phyloP scores from a whole-genome alignment of 2,329 filamentous ascomycete genomes.

The Trichoderma breve region DNA sequence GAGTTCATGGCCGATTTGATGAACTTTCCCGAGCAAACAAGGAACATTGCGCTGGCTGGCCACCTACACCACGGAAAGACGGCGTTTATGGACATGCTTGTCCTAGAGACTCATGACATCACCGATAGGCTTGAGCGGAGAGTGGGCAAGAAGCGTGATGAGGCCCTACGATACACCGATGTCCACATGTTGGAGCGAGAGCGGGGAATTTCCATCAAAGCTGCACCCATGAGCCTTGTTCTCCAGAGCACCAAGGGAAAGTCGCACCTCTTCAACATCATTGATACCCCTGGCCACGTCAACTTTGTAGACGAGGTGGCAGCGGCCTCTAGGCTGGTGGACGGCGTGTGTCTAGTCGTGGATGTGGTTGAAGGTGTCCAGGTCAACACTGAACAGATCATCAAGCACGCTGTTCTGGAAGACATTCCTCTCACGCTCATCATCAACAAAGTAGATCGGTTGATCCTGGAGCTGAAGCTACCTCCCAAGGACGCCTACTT shows the following conservation, averaged over 20 bases:
- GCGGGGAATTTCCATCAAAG: constrained; percentile 86
- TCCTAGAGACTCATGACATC: constrained; percentile 91
- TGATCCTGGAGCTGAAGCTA: constrained; percentile 91
- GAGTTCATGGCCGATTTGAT: constrained; percentile 94
- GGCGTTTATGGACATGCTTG: constrained; percentile 96
- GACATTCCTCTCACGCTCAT: constrained; percentile 85
- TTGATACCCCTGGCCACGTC: constrained; percentile 96
- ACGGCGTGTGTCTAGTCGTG: constrained; percentile 89
- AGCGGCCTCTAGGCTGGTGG: constrained; percentile 78
- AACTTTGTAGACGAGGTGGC: constrained; percentile 99
- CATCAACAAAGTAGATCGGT: constrained; percentile 94
- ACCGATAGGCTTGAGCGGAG: constrained; percentile 74
- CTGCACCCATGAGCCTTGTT: constrained; percentile 90
- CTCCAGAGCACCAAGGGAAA: constrained; percentile 87
- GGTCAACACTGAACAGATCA: constrained; percentile 93
- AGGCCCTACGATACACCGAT: constrained; percentile 93
- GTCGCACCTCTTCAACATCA: constrained; percentile 89
- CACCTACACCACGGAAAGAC: constrained; percentile 98
- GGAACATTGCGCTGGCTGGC: constrained; percentile 88
- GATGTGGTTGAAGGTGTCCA: constrained; percentile 99
- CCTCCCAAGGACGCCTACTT: constrained; percentile 96
- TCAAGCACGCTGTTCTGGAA: constrained; percentile 90
- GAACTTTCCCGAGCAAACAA: constrained; percentile 91
- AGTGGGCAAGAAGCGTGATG: constrained; percentile 76
- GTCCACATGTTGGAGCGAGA: constrained; percentile 86